These are phyloP conservation scores for Cystobasidium slooffiae DNA, from an alignment of 1,284 basidiomycete genomes.

Conservation along the genomic window DNA sequence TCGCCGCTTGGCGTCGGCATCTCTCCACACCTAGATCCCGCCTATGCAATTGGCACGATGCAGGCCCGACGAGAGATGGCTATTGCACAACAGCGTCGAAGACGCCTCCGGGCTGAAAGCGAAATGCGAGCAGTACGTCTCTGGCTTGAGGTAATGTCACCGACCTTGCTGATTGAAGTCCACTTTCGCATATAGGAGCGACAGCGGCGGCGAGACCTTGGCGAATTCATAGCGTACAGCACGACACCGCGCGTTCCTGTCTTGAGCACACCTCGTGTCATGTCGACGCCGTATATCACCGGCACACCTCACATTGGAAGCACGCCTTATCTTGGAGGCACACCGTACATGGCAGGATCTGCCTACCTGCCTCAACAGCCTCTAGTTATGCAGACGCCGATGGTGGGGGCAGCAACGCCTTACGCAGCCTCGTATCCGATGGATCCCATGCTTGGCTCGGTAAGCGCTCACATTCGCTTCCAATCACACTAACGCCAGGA, in stretches of 20 bases:
- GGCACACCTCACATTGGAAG: background rate
- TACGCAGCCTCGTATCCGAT: background rate
- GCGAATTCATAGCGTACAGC: background rate
- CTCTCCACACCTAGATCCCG: conserved; percentile 19
- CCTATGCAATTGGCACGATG: background rate
- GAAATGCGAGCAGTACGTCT: conserved; percentile 7
- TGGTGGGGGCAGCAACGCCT: too few relatives aligned
- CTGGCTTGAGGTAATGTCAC: background rate
- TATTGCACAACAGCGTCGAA: conserved; percentile 1
- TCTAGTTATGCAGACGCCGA: too few relatives aligned
- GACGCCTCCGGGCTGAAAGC: background rate
- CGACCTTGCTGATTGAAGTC: background rate
- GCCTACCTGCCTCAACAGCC: background rate
- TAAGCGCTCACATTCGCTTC: background rate
- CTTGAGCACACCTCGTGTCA: background rate
- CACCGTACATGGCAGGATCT: background rate
- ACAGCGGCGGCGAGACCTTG: background rate
- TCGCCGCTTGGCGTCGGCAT: conserved; percentile 7
- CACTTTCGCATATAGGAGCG: background rate
- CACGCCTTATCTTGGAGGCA: conserved; percentile 1
- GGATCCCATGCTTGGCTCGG: background rate
- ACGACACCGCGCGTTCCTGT: background rate
- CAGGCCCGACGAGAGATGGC: conserved; percentile 25
- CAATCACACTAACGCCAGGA: background rate
- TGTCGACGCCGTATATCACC: background rate